Evolutionary conservation across 208 protist genomes (phyloP).

Genomic region (Acanthamoeba castellanii): DNA sequence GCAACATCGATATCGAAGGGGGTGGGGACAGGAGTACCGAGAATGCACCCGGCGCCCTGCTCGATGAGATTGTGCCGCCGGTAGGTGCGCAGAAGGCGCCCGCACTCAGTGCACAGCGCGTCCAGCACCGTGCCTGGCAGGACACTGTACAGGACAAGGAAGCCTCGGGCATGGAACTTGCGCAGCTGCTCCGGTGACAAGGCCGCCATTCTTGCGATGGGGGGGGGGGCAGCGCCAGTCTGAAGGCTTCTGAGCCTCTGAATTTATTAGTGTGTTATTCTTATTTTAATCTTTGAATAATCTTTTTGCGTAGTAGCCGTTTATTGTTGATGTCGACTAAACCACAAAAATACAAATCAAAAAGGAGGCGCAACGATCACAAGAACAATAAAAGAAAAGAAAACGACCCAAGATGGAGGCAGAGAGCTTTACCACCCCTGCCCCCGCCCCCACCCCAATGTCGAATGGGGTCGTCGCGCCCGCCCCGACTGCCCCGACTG

Average conservation of each 20-base stretch:
- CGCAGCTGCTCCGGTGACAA: background rate
- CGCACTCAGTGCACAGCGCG: background rate
- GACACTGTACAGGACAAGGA: background rate
- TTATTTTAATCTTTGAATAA: background rate
- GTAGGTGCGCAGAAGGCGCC: background rate
- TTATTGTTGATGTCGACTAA: background rate
- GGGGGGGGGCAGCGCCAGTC: no score
- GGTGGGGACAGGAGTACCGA: background rate
- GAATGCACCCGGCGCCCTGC: slow-evolving; percentile 21
- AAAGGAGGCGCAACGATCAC: background rate
- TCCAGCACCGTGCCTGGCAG: background rate
- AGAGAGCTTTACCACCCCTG: background rate
- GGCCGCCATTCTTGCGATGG: background rate
- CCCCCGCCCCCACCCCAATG: background rate
- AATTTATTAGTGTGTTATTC: no score
- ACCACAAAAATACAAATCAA: no score
- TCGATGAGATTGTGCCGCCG: background rate
- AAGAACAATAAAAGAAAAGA: background rate
- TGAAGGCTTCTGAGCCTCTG: no score
- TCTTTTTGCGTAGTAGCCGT: no score
- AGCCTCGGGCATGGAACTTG: background rate
- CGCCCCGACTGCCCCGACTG: background rate
- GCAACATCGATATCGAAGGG: background rate
- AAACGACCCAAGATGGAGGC: slow-evolving; percentile 7
- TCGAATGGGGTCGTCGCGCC: background rate